Base-by-base conservation (phyloP, 139 green algal species). In the Picochlorum sp. region DNA sequence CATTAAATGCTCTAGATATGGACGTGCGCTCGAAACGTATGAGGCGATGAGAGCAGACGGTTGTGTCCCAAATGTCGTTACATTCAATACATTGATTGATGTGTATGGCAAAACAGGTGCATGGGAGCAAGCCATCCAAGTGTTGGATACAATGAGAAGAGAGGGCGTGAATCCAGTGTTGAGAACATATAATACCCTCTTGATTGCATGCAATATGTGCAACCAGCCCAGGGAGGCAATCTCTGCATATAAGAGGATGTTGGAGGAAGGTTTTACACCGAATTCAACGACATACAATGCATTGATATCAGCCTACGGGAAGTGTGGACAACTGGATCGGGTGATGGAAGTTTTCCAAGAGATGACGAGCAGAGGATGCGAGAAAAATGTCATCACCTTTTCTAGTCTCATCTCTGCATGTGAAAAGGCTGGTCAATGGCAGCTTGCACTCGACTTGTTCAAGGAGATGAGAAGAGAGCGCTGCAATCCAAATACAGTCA, bases 171-270 rank as follows among this genome's bases (percentile, higher is more conserved):
- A 86, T 57, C 84, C 87, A 18, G 87, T 90, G 23, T 71, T 93
- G 60, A 77, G 85, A 60, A 92, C 87, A 1, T 93, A 86, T 74
- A 93, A 93, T 74, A 92, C 86, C 6, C 74, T 92, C 26, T 88
- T 95, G 52, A 92, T 93, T 23, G 83, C 86, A 4, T 92, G 83
- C 83, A 95, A 94, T 77, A 91, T 90, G 85, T 92, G 86, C 76
- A 85, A 83, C 57, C 83, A 89, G 80, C 85, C 82, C 21, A 78
- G 84, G 14, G 86, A 92, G 76, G 83, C 81, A 30, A 69, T 90
- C 38, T 59, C 65, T 0, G 65, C 69, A 30, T 77, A 88, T 55
- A 56, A 50, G 16, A 59, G 77, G 31, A 82, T 91, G 78, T 34
- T 84, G 62, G 69, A 78, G 14, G 72, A 77, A 54, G 86, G 86